Conservation (phyloP, 2,329 filamentous ascomycete species). For the Aspergillus ruber region DNA sequence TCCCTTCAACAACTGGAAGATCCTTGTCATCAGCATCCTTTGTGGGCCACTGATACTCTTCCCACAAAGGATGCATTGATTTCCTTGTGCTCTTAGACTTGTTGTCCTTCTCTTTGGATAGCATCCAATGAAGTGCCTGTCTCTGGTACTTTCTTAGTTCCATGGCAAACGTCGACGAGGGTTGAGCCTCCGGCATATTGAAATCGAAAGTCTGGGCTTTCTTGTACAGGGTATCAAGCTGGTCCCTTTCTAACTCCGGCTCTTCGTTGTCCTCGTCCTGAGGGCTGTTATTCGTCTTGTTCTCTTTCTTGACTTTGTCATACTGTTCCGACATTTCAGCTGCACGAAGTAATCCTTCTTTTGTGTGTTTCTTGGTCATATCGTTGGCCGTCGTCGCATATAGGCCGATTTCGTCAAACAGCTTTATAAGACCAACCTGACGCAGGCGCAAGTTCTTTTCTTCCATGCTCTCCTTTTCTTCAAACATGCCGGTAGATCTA, state of each 20-base stretch:
- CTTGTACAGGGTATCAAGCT: slow-evolving; percentile 86
- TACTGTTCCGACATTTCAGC: slow-evolving; percentile 77
- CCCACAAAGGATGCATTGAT: slow-evolving; percentile 97
- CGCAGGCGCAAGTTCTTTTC: slow-evolving; percentile 77
- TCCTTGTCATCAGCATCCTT: slow-evolving; percentile 82
- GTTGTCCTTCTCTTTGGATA: slow-evolving; percentile 80
- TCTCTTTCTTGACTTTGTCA: slow-evolving; percentile 53
- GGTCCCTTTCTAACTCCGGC: slow-evolving; percentile 87
- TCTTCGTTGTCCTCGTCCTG: slow-evolving; percentile 71
- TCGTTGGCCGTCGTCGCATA: slow-evolving; percentile 69
- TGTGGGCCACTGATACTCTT: slow-evolving; percentile 83
- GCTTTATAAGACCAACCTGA: slow-evolving; percentile 78
- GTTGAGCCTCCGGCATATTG: slow-evolving; percentile 77
- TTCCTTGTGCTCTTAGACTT: slow-evolving; percentile 58
- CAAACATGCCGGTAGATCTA: slow-evolving; percentile 66
- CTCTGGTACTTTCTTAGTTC: slow-evolving; percentile 86
- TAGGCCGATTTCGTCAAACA: slow-evolving; percentile 84
- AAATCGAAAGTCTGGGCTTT: slow-evolving; percentile 98
- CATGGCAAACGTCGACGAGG: slow-evolving; percentile 74
- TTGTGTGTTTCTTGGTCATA: slow-evolving; percentile 67
- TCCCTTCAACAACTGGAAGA: slow-evolving; percentile 58
- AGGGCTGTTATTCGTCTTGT: slow-evolving; percentile 37
- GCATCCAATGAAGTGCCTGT: slow-evolving; percentile 94
- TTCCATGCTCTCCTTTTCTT: slow-evolving; percentile 76
- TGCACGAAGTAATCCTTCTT: slow-evolving; percentile 78